A percentile compares a stretch with the other conserved stretches of the same genome.
These are phyloP conservation scores for Podaxis sp. DNA, from an alignment of 768 basidiomycete species.

Conservation along the genomic window DNA sequence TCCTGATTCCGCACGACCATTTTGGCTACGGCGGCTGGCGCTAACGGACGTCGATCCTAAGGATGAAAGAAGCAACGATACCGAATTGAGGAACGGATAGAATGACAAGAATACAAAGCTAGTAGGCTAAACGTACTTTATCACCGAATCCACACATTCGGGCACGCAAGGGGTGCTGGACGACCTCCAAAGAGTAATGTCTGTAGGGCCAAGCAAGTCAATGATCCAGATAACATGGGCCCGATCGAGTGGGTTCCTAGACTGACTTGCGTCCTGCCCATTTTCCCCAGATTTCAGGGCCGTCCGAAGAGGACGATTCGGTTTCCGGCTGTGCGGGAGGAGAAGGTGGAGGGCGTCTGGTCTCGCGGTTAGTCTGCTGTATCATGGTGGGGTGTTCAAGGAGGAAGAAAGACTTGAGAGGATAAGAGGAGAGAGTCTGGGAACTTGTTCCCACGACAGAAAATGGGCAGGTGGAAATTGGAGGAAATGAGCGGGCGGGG, in stretches of 20 bases:
- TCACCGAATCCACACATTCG: slow-evolving; percentile 97
- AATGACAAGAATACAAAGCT: too few species aligned
- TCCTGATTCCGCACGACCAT: slow-evolving; percentile 74
- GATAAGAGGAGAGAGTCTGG: slow-evolving; percentile 17
- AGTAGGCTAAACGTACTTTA: slow-evolving; percentile 54
- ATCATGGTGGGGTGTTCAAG: slow-evolving; percentile 49
- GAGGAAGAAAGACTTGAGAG: slow-evolving; percentile 14
- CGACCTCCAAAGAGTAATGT: slow-evolving; percentile 80
- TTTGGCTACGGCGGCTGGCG: slow-evolving; percentile 87
- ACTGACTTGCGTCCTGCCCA: slow-evolving; percentile 67
- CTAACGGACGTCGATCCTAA: slow-evolving; percentile 90
- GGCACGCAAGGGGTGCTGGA: slow-evolving; percentile 87
- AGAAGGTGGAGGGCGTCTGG: slow-evolving; percentile 32
- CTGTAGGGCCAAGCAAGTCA: slow-evolving; percentile 36
- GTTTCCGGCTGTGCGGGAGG: slow-evolving; percentile 23
- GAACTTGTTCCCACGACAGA: slow-evolving; percentile 4
- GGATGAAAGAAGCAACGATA: slow-evolving; percentile 18
- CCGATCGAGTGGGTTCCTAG: slow-evolving; percentile 7
- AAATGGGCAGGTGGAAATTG: neutral
- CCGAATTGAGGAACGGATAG: slow-evolving; percentile 2
- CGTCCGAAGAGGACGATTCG: slow-evolving; percentile 31
- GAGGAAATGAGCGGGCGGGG: neutral
- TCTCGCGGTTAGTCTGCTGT: slow-evolving; percentile 52
- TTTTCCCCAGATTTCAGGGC: slow-evolving; percentile 67
- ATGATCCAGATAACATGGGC: slow-evolving; percentile 16